Base-by-base conservation (phyloP, 306 rosid species). In the Myrica gale region DNA sequence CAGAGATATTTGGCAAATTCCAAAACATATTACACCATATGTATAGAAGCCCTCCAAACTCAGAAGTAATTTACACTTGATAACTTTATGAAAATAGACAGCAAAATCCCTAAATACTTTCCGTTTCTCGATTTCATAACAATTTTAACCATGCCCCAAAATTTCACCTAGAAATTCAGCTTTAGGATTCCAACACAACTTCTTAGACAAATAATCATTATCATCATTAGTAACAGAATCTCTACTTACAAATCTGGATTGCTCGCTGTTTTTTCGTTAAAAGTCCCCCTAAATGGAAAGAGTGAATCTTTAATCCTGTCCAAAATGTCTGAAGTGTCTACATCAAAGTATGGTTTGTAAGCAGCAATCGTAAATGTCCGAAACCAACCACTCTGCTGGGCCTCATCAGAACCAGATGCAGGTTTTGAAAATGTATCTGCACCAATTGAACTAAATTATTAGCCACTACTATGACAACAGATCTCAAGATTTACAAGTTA, bases 351-450 rank as follows among this genome's bases (percentile, higher is more conserved):
- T 6, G 86, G 89, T 78, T 91, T 88, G 89, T 93, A 93, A 51
- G 97, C 52, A 78, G 94, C 89, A 79, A 93, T 8, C 13, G 92
- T 54, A 78, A 95, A 86, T 13, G 73, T 74, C 75, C 13, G 89
- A 67, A 90, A 46, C 98, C 96, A 95, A 56, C 98, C 97, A 74
- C 93, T 50, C 81, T 90, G 93, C 84, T 90, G 92, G 83, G 91
- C 16, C 83, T 89, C 96, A 82, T 90, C 95, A 79, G 97, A 80
- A 83, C 96, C 86, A 81, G 97, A 77, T 23, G 9, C 84, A 79
- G 98, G 93, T 85, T 92, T 95, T 69, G 97, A 92, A 82, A 95
- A 95, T 75, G 97, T 82, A 83, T 90, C 98, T 95, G 90, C 76
- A 74, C 21, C 76, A 78, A 71, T 74, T 69, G 67, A 81, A 81